These are phyloP conservation scores for Apiospora hydei DNA, from an alignment of 2,329 filamentous ascomycete genomes.

Conservation along the genomic window DNA sequence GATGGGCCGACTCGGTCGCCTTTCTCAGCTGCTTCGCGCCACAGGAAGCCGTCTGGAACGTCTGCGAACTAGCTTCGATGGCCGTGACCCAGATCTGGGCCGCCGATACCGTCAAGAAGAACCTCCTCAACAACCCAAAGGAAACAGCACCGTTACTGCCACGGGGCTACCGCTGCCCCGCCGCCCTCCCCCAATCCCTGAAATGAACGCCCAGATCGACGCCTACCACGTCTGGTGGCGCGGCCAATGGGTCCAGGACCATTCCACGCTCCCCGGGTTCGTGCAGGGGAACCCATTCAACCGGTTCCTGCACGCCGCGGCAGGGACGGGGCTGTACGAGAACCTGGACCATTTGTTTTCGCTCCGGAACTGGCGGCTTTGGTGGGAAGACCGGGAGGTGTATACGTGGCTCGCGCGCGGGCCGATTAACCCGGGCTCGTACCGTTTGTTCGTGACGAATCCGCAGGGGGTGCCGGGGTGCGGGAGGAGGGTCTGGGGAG, in stretches of 20 bases:
- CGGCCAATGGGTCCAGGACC: conserved; percentile 33
- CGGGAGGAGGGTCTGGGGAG: conserved; percentile 34
- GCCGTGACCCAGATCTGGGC: conserved; percentile 44
- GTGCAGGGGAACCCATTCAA: conserved; percentile 35
- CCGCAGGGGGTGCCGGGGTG: conserved; percentile 35
- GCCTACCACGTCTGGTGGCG: conserved; percentile 40
- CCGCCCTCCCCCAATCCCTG: conserved; percentile 32
- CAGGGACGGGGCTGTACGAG: conserved; percentile 39
- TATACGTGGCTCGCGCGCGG: conserved; percentile 36
- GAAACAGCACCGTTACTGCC: background rate
- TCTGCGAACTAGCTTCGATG: conserved; percentile 45
- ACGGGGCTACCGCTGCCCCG: conserved; percentile 13
- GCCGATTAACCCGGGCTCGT: conserved; percentile 37
- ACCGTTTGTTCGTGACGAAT: conserved; percentile 40
- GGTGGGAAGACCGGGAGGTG: conserved; percentile 36
- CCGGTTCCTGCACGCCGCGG: conserved; percentile 37
- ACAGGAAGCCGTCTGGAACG: conserved; percentile 34
- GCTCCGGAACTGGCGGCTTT: conserved; percentile 34
- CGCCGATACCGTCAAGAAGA: conserved; percentile 29
- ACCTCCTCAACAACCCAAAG: background rate
- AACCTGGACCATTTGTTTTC: conserved; percentile 36
- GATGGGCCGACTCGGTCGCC: conserved; percentile 34
- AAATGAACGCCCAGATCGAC: conserved; percentile 38
- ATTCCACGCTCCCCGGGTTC: conserved; percentile 34
- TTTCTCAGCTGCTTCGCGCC: conserved; percentile 35